Base-by-base conservation (phyloP, 805 yeast species). In the Kazachstania taianensis region DNA sequence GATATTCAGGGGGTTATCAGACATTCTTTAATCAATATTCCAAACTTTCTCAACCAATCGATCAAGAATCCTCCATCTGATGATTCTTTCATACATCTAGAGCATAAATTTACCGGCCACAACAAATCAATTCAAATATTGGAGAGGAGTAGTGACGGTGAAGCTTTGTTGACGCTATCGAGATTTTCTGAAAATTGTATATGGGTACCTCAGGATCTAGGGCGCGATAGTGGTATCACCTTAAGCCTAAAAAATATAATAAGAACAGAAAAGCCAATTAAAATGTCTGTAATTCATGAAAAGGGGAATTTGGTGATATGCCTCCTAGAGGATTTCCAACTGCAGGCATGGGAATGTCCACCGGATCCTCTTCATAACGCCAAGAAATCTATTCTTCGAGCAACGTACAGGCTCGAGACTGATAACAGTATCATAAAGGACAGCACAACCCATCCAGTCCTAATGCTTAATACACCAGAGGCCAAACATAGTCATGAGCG, bases 31-130 rank as follows among this genome's bases (percentile, higher is more conserved):
- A 25, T 61, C 14, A 51, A 56, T 40, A 22, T 54, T 7, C 30
- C 46, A 37, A 22, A 49, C 30, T 22, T 59, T 36, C 24, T 56
- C 47, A 20, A 40, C 36, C 32, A 36, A 23, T 8, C 37, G 19
- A 32, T 29, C 5, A 22, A 28, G 16, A 22, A 19, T 22, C n/a
- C 15, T 12, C 43, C 42, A 5, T 30, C 43, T 5, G 20, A 30
- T 2, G 29, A 43, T 5, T 9, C 3, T 22, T 9, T 9, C 12
- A 32, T 46, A 5, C 36, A 40, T 5, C 44, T 76, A 7, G 61
- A 66, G 17, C 69, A 76, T 42, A 77, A 80, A 45, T 72, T 79
- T 37, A 84, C 94, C 2, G 97, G 97, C 1, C 96, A 86, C 52
- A 71, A 75, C 37, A 86, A 86, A 51, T 82, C 95, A 0, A 76